Conservation (phyloP, 164 flowering plant genomes). For the Nelumbo lutea region DNA sequence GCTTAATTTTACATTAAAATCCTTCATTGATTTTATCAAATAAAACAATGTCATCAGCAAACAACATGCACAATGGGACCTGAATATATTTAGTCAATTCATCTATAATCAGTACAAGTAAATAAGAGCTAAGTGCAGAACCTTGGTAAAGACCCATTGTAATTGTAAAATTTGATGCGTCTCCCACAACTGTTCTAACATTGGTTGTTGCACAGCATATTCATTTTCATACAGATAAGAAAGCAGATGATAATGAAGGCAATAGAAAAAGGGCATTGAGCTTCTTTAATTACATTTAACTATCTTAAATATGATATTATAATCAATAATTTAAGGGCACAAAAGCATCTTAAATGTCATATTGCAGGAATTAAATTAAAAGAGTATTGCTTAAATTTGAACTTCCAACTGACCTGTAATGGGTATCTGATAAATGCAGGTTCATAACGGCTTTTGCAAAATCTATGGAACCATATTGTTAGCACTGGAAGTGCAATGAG, state of each 20-base stretch:
- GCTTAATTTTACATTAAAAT: too few species aligned
- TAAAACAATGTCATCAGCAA: too few species aligned
- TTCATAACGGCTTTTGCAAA: conserved; percentile 77
- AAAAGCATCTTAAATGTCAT: background rate
- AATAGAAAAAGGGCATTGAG: background rate
- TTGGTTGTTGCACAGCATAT: background rate
- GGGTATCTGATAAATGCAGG: conserved; percentile 68
- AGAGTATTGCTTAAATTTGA: background rate
- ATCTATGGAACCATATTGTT: conserved; percentile 68
- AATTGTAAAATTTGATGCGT: too few species aligned
- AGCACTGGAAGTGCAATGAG: conserved; percentile 69
- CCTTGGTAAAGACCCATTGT: too few species aligned
- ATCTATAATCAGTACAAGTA: too few species aligned
- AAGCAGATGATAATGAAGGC: background rate
- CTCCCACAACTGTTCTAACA: too few species aligned
- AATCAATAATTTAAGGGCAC: background rate
- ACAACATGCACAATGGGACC: too few species aligned
- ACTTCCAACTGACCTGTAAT: conserved; percentile 50
- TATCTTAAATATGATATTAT: background rate
- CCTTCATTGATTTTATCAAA: too few species aligned
- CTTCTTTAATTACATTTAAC: background rate
- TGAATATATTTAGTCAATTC: too few species aligned
- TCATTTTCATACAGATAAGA: background rate
- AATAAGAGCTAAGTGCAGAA: too few species aligned
- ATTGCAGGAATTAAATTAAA: background rate